Conservation (phyloP, 202 grass and related monocot genomes). For the Panicum virgatum region DNA sequence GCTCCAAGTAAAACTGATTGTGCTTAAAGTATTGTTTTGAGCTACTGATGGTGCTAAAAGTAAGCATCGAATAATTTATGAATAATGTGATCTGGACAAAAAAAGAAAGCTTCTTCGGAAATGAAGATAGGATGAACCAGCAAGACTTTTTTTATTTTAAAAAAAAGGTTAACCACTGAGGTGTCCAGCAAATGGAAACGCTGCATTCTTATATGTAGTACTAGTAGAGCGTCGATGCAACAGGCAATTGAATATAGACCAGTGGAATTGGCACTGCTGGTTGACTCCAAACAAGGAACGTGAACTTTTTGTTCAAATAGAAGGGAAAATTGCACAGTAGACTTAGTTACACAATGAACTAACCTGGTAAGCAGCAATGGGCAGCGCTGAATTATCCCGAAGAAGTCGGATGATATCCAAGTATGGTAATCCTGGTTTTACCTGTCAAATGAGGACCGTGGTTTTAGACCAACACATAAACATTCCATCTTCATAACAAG, state of each 20-base stretch:
- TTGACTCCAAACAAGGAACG: not conserved
- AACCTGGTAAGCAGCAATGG: slow-evolving; percentile 97
- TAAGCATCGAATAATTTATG: not conserved
- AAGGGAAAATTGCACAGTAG: not conserved
- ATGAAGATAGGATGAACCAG: not conserved
- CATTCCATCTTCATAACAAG: not conserved
- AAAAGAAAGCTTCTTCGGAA: not conserved
- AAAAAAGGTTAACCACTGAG: not conserved
- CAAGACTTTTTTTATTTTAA: no score
- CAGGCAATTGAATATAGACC: not conserved
- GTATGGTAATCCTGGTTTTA: slow-evolving; percentile 95
- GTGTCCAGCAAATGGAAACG: not conserved
- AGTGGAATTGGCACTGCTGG: not conserved
- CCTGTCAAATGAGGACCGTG: slow-evolving; percentile 49
- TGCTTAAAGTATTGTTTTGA: not conserved
- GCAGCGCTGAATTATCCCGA: slow-evolving; percentile 87
- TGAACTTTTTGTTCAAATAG: not conserved
- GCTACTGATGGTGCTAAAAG: not conserved
- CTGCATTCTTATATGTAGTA: slow-evolving; percentile 4
- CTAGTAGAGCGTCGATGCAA: not conserved
- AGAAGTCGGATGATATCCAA: slow-evolving; percentile 90
- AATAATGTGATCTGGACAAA: not conserved
- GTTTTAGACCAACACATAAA: slow-evolving; percentile 24
- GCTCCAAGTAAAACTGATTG: not conserved
- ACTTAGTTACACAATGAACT: not conserved